Evolutionary conservation across 78 protist genomes (phyloP), one percentile per base, ranked within the genome.

Genomic region (Diacronema lutheri): DNA sequence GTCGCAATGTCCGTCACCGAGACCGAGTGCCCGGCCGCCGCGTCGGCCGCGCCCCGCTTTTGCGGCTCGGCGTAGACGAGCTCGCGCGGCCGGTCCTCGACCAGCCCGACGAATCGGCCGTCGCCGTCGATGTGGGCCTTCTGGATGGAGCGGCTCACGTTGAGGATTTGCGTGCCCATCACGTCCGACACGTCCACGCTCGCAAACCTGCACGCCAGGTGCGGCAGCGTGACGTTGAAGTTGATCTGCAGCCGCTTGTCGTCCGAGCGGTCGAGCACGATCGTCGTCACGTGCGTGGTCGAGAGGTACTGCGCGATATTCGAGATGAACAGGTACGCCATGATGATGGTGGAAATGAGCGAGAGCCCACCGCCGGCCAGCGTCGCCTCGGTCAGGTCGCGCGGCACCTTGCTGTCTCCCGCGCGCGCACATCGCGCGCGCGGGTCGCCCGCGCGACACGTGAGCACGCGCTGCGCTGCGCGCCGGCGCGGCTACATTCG

Each of bases 361-460:
- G 82, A 76, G 65, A 76, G 11, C 66, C n/a, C 9, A 55, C 68
- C 82, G 26, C 82, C 82, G 19, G 82, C 37, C 55, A 76, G 40
- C 40, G 82, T 76, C 56, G 68, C 82, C 82, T 76, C 82, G 20
- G 82, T 76, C 14, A 76, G 66, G 55, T 76, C 82, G n/a, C n/a
- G 21, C 12, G 61, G 61, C 68, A 76, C 65, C 66, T 76, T 76
- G n/a, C 81, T 68, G 46, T 4, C 31, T 1, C 46, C 76, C 50
- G 50, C 50, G 50, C 50, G 50, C 50, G 50, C 50, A 44, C 16
- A 44, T 7, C 50, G 50, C 50, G 50, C 50, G 50, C 7, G 50
- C 16, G n/a, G n/a, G n/a, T n/a, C n/a, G n/a, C n/a, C n/a, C n/a
- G n/a, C n/a, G n/a, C n/a, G n/a, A n/a, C n/a, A n/a, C n/a, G n/a